Percentiles rank a stretch among this genome's conserved stretches.
Conservation (phyloP, 148 eudicot genomes). For the Chenopodium quinoa region DNA sequence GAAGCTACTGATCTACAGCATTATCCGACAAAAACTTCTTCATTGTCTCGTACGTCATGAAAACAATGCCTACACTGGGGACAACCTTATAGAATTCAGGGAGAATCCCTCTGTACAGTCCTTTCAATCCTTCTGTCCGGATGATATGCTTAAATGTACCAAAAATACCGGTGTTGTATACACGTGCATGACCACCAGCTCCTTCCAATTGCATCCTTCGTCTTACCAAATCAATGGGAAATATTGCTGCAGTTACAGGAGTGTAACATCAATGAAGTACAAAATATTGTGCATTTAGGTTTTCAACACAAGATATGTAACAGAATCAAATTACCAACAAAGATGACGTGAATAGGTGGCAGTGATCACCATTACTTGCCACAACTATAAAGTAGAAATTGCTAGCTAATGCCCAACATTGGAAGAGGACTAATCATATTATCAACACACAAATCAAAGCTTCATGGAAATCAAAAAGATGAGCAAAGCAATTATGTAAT, state of each 20-base stretch:
- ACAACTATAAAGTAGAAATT: background rate
- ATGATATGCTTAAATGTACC: constrained; percentile 57
- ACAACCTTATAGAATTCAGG: constrained; percentile 61
- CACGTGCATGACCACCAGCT: constrained; percentile 84
- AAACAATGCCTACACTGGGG: constrained; percentile 52
- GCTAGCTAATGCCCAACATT: background rate
- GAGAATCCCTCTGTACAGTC: constrained; percentile 55
- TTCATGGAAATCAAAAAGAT: constrained; percentile 2
- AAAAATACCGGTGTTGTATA: constrained; percentile 66
- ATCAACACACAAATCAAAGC: background rate
- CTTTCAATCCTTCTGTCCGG: constrained; percentile 33
- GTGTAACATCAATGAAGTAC: constrained; percentile 2
- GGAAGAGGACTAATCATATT: background rate
- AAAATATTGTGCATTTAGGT: background rate
- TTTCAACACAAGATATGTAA: background rate
- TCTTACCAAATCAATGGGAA: constrained; percentile 92
- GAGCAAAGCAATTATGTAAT: background rate
- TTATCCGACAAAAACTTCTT: constrained; percentile 61
- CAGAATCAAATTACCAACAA: background rate
- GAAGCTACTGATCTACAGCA: constrained; percentile 34
- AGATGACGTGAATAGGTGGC: background rate
- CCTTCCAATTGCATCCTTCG: constrained; percentile 96
- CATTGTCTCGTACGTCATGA: constrained; percentile 59
- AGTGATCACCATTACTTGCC: constrained; percentile 9
- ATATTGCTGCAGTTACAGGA: constrained; percentile 56